Evolutionary conservation across 352 stramenopile genomes (phyloP).

Genomic region (Phytophthora citricola): DNA sequence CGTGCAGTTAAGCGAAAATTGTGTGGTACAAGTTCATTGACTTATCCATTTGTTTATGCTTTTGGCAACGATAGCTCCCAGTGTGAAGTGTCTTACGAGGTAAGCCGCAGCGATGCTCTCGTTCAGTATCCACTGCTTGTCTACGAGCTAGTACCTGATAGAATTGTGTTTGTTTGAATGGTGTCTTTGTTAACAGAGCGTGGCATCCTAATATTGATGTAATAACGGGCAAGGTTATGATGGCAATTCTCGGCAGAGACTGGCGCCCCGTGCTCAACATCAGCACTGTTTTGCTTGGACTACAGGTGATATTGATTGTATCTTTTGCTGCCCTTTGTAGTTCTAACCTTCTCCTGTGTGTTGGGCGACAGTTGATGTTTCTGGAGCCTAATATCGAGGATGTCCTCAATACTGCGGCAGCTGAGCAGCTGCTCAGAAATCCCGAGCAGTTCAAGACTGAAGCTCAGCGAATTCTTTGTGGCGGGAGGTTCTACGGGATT

Average conservation of each 20-base stretch:
- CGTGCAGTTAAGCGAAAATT: neutral
- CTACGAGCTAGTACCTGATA: conserved; percentile 1
- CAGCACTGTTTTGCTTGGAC: conserved; percentile 83
- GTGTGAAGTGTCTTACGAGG: conserved; percentile 76
- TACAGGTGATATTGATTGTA: conserved; percentile 55
- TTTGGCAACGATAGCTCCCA: conserved; percentile 51
- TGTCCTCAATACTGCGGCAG: conserved; percentile 62
- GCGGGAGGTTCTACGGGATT: conserved; percentile 64
- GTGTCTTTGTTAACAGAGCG: conserved; percentile 50
- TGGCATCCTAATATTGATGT: conserved; percentile 90
- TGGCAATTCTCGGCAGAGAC: conserved; percentile 84
- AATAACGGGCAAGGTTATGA: conserved; percentile 82
- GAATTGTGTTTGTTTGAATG: neutral
- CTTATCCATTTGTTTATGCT: neutral
- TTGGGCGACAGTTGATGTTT: conserved; percentile 71
- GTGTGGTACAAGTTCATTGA: neutral
- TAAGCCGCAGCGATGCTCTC: conserved; percentile 22
- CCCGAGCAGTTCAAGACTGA: conserved; percentile 56
- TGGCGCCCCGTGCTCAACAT: conserved; percentile 88
- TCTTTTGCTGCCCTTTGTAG: neutral
- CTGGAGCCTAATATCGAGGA: conserved; percentile 77
- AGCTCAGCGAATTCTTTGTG: conserved; percentile 71
- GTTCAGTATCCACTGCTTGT: neutral
- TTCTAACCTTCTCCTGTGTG: neutral
- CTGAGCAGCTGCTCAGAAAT: conserved; percentile 61